Evolutionary conservation across 768 basidiomycete species (phyloP), one percentile per base, ranked within the genome.

Genomic region (Russula lepida): DNA sequence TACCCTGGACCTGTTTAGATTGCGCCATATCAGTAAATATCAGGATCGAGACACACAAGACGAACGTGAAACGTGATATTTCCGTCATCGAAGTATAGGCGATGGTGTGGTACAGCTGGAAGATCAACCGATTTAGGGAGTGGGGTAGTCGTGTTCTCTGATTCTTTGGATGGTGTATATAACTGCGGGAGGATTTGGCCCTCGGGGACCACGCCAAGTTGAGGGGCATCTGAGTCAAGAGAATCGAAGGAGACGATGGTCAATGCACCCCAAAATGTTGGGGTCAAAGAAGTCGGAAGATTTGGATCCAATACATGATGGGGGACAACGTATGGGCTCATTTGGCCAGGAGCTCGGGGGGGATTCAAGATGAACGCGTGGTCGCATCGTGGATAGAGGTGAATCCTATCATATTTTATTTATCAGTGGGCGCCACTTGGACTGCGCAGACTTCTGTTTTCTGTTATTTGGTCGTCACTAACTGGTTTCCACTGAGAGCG

Each of bases 11-110:
- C 59, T 60, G n/a, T 43, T 23, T 17, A 25, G n/a, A 41, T 21
- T 3, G 28, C 19, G 15, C 8, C 2, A 46, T 8, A 6, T 58
- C 21, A 55, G 52, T 33, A n/a, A 33, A 13, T 2, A 32, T 3
- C 6, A 19, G 12, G 7, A 28, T 35, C 19, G 33, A 3, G 37
- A 17, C 8, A 12, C 17, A 43, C 3, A 19, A 11, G n/a, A 43
- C 59, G 27, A 25, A 64, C 63, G 27, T 54, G 28, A 39, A 64
- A 64, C 11, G 23, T 49, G 30, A 61, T 48, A 21, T 49, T 61
- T 27, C 63, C 59, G 11, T 64, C 63, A 15, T 64, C 63, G 9
- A 61, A 57, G 30, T 47, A 61, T 39, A 54, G 54, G 9, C 23
- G 23, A 13, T 37, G 30, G 39, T 64, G 63, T 7, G n/a, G 53